A percentile compares a stretch with the other conserved stretches of the same genome.
phyloP scores from a whole-genome alignment of 176 grass and related monocot genomes.

The Raddia distichophylla region DNA sequence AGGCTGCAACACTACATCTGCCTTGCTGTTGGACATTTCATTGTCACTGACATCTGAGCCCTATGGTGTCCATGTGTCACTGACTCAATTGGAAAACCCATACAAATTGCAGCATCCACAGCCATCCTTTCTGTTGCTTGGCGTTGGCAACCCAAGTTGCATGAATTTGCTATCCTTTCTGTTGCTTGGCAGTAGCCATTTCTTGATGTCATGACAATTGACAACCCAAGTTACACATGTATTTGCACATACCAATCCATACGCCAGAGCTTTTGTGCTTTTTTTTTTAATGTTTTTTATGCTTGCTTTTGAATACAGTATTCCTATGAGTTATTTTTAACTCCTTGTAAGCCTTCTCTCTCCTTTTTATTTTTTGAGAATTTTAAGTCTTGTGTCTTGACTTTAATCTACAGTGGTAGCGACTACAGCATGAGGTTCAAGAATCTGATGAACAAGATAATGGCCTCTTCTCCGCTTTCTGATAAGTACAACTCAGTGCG shows the following conservation, averaged over 20 bases:
- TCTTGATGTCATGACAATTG: background rate
- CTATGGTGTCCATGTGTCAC: too few relatives aligned
- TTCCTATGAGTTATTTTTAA: background rate
- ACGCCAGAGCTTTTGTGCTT: background rate
- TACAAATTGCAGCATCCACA: too few relatives aligned
- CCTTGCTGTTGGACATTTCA: too few relatives aligned
- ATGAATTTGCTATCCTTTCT: background rate
- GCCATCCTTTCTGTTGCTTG: background rate
- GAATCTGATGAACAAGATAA: constrained; percentile 88
- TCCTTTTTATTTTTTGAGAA: too few relatives aligned
- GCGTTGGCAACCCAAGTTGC: background rate
- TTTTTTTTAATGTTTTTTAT: background rate
- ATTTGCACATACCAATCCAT: background rate
- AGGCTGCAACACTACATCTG: too few relatives aligned
- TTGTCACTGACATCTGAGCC: too few relatives aligned
- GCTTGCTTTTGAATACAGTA: background rate
- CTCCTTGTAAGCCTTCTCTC: too few relatives aligned
- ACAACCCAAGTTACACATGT: background rate
- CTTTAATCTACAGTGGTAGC: constrained; percentile 61
- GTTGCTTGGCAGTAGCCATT: background rate
- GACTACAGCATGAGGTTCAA: constrained; percentile 94
- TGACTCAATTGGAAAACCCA: too few relatives aligned
- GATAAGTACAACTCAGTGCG: constrained; percentile 94
- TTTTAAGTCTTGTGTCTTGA: background rate
- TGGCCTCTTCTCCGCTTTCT: constrained; percentile 53